A percentile compares a stretch with the other conserved stretches of the same genome.
Conservation (phyloP, 306 rosid genomes). For the Morella rubra region DNA sequence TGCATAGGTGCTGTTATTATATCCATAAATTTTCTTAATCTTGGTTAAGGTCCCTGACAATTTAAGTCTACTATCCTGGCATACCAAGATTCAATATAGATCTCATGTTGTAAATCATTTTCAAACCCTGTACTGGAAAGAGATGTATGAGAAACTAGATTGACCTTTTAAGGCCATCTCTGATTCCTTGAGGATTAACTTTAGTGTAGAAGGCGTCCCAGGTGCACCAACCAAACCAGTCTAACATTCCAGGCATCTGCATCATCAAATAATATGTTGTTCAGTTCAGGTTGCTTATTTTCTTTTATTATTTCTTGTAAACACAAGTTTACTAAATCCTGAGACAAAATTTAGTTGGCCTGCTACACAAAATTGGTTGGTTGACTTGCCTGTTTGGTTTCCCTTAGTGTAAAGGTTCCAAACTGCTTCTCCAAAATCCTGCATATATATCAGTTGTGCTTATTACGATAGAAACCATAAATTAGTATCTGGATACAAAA, state of each 20-base stretch:
- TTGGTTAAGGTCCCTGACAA: not conserved
- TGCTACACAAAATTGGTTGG: constrained; percentile 13
- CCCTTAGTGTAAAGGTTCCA: constrained; percentile 40
- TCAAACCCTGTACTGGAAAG: not conserved
- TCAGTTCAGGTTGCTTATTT: not conserved
- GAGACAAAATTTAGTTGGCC: constrained; percentile 3
- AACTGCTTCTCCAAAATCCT: constrained; percentile 37
- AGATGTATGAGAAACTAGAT: not conserved
- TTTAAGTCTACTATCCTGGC: not conserved
- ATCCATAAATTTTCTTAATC: not conserved
- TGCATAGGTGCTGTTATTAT: not conserved
- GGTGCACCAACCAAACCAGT: constrained; percentile 47
- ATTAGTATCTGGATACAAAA: not conserved
- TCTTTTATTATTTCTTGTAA: constrained; percentile 4
- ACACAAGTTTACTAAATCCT: constrained; percentile 2
- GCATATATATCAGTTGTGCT: constrained; percentile 7
- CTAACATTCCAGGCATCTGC: constrained; percentile 49
- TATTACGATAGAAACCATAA: not conserved
- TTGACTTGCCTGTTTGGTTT: constrained; percentile 38
- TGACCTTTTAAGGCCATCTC: constrained; percentile 43
- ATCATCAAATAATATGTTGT: constrained; percentile 1
- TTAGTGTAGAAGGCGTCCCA: constrained; percentile 43
- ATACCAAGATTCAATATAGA: not conserved
- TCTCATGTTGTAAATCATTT: not conserved
- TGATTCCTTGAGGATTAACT: constrained; percentile 42